Conservation (phyloP, 108 stramenopile species). For the Conticribra guillardii region DNA sequence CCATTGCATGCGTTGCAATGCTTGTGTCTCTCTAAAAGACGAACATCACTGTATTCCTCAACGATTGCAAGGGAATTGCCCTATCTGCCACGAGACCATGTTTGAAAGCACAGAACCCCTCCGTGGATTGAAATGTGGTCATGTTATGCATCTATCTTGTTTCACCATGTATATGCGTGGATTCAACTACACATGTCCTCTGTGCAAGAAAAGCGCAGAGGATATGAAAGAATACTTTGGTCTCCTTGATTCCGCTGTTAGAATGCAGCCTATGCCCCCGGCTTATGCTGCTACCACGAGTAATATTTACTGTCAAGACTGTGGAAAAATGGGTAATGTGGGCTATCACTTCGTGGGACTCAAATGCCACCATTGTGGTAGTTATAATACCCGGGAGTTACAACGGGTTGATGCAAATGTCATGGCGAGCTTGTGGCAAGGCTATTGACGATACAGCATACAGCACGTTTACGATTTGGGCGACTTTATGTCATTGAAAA, state of each 20-base stretch:
- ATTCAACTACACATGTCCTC: slow-evolving; percentile 76
- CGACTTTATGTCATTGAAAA: too few relatives aligned
- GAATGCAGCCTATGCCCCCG: slow-evolving; percentile 89
- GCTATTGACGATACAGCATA: background rate
- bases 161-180: slow-evolving; percentile 76
- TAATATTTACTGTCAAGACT: slow-evolving; percentile 91
- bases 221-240: slow-evolving; percentile 90
- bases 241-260: slow-evolving; percentile 79
- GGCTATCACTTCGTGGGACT: slow-evolving; percentile 86
- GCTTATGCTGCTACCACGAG: slow-evolving; percentile 68
- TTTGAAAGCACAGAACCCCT: slow-evolving; percentile 91
- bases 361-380: slow-evolving; percentile 81
- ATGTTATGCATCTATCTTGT: slow-evolving; percentile 95
- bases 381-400: slow-evolving; percentile 88
- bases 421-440: slow-evolving; percentile 38
- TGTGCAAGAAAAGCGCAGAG: slow-evolving; percentile 86
- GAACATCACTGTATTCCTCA: slow-evolving; percentile 93
- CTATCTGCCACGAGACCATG: slow-evolving; percentile 90
- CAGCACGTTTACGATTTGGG: too few relatives aligned
- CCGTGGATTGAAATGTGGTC: slow-evolving; percentile 89
- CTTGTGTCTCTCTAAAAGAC: slow-evolving; percentile 88
- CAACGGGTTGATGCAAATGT: slow-evolving; percentile 60
- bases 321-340: slow-evolving; percentile 76
- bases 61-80: slow-evolving; percentile 90
- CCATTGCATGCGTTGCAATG: slow-evolving; percentile 99